phyloP scores from a whole-genome alignment of 352 stramenopile genomes.

The Pythium periplocum region DNA sequence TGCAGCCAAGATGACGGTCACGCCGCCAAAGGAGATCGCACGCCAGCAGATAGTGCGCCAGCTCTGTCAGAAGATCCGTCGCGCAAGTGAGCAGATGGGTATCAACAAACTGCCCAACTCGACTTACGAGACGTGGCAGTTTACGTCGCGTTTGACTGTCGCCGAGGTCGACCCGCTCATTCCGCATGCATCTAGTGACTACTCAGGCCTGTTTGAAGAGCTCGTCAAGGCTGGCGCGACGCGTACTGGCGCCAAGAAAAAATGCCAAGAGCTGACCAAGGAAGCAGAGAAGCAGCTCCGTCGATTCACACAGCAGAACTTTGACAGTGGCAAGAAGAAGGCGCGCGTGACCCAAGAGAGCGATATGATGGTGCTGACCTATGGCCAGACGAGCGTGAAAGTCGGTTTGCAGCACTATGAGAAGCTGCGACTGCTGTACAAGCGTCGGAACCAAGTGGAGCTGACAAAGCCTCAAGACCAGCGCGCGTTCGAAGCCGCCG shows the following conservation, averaged over 20 bases:
- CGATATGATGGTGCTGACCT: conserved; percentile 42
- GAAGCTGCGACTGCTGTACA: conserved; percentile 86
- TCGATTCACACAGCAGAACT: conserved; percentile 17
- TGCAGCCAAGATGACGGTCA: conserved; percentile 16
- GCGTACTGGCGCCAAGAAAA: conserved; percentile 49
- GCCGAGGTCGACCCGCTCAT: conserved; percentile 71
- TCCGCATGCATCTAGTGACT: conserved; percentile 62
- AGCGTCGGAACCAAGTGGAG: conserved; percentile 30
- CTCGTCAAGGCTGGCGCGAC: conserved; percentile 67
- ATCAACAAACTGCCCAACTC: conserved; percentile 76
- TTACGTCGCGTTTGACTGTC: conserved; percentile 68
- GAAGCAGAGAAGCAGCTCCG: conserved; percentile 28
- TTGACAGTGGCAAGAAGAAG: conserved; percentile 8
- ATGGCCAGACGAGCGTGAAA: conserved; percentile 66
- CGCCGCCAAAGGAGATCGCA: conserved; percentile 55
- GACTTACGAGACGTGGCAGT: conserved; percentile 84
- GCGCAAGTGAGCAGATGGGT: conserved; percentile 63
- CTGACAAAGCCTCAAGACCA: conserved; percentile 18
- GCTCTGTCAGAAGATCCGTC: conserved; percentile 64
- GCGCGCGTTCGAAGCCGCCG: conserved; percentile 54
- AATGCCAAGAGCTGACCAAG: conserved; percentile 36
- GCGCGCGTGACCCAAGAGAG: conserved; percentile 27
- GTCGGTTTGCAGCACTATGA: conserved; percentile 77
- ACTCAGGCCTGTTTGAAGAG: conserved; percentile 66
- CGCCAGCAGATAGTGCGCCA: conserved; percentile 61